Evolutionary conservation across 2,329 filamentous ascomycete genomes (phyloP), one percentile per base, ranked within the genome.

Genomic region (Fusarium brachygibbosum): DNA sequence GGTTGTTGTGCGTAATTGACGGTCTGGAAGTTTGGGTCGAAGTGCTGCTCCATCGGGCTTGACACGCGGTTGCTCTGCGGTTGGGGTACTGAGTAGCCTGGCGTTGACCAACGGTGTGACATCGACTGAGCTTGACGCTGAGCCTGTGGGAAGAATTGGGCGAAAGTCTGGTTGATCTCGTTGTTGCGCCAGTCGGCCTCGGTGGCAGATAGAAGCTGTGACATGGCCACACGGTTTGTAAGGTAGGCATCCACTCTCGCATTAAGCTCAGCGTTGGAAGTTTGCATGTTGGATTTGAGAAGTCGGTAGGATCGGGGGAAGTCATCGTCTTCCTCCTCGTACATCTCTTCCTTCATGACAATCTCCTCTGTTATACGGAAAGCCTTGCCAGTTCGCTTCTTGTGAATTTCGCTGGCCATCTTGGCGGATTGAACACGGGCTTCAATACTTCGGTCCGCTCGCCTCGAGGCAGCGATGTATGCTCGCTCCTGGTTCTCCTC

Each of bases 281-380:
- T 90, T 69, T 88, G 85, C 61, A 92, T 81, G 71, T 90, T 86
- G 5, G 87, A 84, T 16, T 87, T 88, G 32, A 93, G 81, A 16
- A 88, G 82, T 60, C 88, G 85, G 75, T 90, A 92, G 55, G 89
- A 88, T 63, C 88, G 85, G 1, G 91, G 89, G 25, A 93, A 77
- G 58, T 94, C 92, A 71, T 97, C 93, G 54, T 97, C 94, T 75
- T 97, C 93, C 79, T 97, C 94, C 75, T 97, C 94, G 76, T 98
- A 98, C 93, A 97, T 97, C 78, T 97, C 93, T 78, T 97, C 94
- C 67, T 93, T 94, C 71, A 92, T 84, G 14, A 97, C 94, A 28
- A 96, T 94, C 75, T 96, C 88, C 78, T 94, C 91, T 28, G 91
- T 94, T 60, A 98, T 92, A 71, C 90, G 90, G 63, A 98, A 85